Base-by-base conservation (phyloP, 495 filamentous ascomycete genomes). In the Penicillium mononematosum region DNA sequence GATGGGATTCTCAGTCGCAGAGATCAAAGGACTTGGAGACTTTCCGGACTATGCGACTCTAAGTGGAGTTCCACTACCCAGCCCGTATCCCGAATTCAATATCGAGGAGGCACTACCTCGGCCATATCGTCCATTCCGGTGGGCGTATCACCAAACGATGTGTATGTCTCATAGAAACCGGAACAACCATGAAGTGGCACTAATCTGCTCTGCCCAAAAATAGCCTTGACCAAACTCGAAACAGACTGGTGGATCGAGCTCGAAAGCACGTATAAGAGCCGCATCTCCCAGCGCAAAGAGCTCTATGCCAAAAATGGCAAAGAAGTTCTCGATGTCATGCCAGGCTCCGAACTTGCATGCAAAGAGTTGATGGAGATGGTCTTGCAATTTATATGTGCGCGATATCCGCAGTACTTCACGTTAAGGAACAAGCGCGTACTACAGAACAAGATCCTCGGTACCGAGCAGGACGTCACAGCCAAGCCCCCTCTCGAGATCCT, bases 111-210 rank as follows among this genome's bases (percentile, higher is more conserved):
- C 88, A 0, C 65, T 80, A 17, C 80, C 88, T n/a, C 78, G 88
- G 34, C 88, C 86, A 14, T 88, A 89, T 68, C 79, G 92, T 27
- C 92, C 92, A 0, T 91, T 96, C 46, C 74, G 92, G 67, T 96
- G 92, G 92, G 71, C 78, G 1, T 96, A 96, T 68, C 88, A 94
- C 68, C 92, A 96, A 69, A 95, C 91, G 0, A 96, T 96, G 92
- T 90, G 91, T 95, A 83, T 58, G 86, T 79, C 25, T 2, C 39
- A 9, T 12, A 36, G 22, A 11, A 27, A 24, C 16, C n/a, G 4
- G 11, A 17, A 42, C 10, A 31, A 56, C 10, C 6, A 27, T 41
- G 39, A 46, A 3, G 43, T 8, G 17, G 71, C 48, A 71, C 55
- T 44, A 41, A 50, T 25, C 9, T 19, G 6, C 19, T 42, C 39